Evolutionary conservation across 2,329 filamentous ascomycete species (phyloP).

Genomic region (Neofusicoccum kwambonambiense): DNA sequence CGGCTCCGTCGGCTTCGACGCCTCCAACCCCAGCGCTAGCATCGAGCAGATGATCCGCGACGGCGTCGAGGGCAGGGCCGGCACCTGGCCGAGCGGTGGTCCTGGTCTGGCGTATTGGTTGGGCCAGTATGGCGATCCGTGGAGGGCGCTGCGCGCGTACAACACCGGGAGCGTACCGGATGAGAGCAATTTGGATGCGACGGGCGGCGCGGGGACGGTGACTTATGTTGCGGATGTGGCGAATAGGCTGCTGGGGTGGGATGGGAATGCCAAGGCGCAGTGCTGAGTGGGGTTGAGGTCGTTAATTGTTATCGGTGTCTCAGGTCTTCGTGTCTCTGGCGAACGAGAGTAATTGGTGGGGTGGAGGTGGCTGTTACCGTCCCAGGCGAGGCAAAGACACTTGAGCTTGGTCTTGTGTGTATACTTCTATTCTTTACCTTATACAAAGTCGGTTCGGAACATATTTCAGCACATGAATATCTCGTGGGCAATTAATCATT

Average conservation of each 20-base stretch:
- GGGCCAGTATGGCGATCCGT: slow-evolving; percentile 15
- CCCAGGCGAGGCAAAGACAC: no score
- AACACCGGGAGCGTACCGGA: slow-evolving; percentile 16
- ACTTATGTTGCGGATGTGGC: slow-evolving; percentile 25
- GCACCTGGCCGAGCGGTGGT: slow-evolving; percentile 12
- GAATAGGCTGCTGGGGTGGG: slow-evolving; percentile 27
- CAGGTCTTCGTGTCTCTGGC: no score
- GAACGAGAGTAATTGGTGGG: no score
- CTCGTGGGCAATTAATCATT: no score
- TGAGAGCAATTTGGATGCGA: slow-evolving; percentile 10
- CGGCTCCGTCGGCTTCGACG: slow-evolving; percentile 19
- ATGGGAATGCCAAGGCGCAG: slow-evolving; percentile 13
- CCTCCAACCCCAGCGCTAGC: slow-evolving; percentile 7
- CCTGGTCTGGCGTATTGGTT: slow-evolving; percentile 18
- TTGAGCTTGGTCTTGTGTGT: no score
- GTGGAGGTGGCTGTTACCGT: no score
- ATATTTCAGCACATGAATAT: neutral
- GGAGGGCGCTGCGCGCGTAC: slow-evolving; percentile 21
- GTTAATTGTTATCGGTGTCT: no score
- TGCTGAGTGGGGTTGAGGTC: neutral
- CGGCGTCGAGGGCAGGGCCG: slow-evolving; percentile 20
- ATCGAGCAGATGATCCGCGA: slow-evolving; percentile 24
- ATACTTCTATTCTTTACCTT: no score
- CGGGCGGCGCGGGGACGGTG: slow-evolving; percentile 3
- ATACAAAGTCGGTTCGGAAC: no score